Evolutionary conservation across 2,329 filamentous ascomycete genomes (phyloP), one percentile per base, ranked within the genome.

Genomic region (Ophiostoma ulmi): DNA sequence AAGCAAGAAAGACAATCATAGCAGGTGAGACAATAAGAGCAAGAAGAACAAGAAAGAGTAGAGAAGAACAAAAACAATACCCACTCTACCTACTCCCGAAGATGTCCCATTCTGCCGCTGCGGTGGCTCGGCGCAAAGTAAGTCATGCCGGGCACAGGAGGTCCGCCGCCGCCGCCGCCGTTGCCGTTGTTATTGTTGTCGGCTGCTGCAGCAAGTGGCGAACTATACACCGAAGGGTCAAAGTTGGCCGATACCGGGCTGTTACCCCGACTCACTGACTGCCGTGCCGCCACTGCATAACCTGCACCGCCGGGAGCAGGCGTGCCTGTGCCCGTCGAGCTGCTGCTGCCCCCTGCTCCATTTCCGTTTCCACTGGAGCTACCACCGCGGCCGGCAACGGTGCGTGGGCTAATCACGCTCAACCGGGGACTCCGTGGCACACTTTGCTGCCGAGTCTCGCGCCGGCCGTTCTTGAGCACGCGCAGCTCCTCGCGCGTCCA

Each of bases 351-450:
- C 39, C 2, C 39, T 13, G 11, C 39, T 20, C 44, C 52, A 14
- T 20, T n/a, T 7, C 44, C 44, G n/a, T 48, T 48, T 5, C 70
- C 70, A 35, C 26, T 48, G 13, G 41, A 31, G 26, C 38, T 48
- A 65, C 81, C 80, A 17, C 78, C 77, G 36, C 78, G 74, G 41
- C 71, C 70, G 3, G 61, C 36, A 6, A 71, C 72, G 58, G 78
- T 79, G 1, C 81, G 78, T 2, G 86, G 86, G 72, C 85, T 87
- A 79, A 86, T 83, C 69, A 86, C 79, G 41, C 82, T 80, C 73
- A 84, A 79, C 7, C 84, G 81, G n/a, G 86, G 86, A 75, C 86
- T 88, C 31, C 84, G 83, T 68, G 86, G 86, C 31, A 87, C 85
- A 74, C 86, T 88, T 69, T 79, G 81, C 75, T 85, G 83, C 48